phyloP scores from a whole-genome alignment of 2,329 filamentous ascomycete species.

The Lachnellula cervina region DNA sequence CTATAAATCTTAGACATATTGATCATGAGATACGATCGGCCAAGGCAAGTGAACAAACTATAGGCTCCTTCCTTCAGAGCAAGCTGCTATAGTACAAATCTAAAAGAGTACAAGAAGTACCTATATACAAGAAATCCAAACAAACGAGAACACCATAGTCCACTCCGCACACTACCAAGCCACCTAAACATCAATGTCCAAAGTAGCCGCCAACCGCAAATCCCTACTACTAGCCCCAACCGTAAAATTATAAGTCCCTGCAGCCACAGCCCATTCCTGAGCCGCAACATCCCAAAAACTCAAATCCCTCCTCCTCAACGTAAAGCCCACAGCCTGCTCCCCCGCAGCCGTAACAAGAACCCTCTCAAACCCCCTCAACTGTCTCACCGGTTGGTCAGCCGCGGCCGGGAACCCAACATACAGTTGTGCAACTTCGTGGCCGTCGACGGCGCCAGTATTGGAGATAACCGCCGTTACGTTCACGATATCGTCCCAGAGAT shows the following conservation, averaged over 20 bases:
- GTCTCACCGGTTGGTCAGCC: slow-evolving; percentile 23
- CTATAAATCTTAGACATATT: too few relatives aligned
- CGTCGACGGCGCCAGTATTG: slow-evolving; percentile 43
- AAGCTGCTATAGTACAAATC: too few relatives aligned
- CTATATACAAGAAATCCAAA: too few relatives aligned
- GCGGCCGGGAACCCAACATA: slow-evolving; percentile 18
- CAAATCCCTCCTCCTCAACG: slow-evolving; percentile 56
- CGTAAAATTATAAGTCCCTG: slow-evolving; percentile 16
- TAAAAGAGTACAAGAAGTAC: too few relatives aligned
- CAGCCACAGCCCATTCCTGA: slow-evolving; percentile 51
- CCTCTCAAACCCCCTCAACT: slow-evolving; percentile 61
- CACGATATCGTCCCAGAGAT: slow-evolving; percentile 49
- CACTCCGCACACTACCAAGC: too few relatives aligned
- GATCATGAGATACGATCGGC: too few relatives aligned
- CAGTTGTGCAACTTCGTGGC: slow-evolving; percentile 28
- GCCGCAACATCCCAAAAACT: slow-evolving; percentile 58
- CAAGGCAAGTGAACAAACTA: too few relatives aligned
- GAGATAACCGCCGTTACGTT: slow-evolving; percentile 38
- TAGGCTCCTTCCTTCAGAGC: too few relatives aligned
- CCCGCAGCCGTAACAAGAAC: slow-evolving; percentile 37
- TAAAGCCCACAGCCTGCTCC: slow-evolving; percentile 42
- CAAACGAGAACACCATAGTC: too few relatives aligned
- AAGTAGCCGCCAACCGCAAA: slow-evolving; percentile 1
- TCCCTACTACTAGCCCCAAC: slow-evolving; percentile 10
- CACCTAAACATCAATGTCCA: not conserved